Evolutionary conservation across 2,329 filamentous ascomycete species (phyloP), one percentile per base, ranked within the genome.

Genomic region (Coniochaeta ligniaria): DNA sequence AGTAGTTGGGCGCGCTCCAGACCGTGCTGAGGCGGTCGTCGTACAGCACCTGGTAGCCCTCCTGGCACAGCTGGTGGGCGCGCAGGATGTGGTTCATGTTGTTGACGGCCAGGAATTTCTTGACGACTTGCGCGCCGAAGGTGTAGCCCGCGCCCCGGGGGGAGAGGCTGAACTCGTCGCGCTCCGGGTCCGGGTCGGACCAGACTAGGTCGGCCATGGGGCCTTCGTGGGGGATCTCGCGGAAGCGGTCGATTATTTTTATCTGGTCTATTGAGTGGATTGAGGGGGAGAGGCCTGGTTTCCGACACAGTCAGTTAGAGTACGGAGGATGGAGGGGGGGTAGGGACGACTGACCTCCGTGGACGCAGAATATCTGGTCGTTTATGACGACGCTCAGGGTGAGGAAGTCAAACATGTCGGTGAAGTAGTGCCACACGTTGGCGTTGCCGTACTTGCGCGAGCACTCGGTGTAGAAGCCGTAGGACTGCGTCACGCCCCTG

Each of bases 251-350:
- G 73, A 99, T 98, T 74, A 99, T 96, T 76, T 99, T 98, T 77
- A 99, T 98, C 77, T 99, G 95, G 74, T 99, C 95, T 72, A 99
- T 97, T 52, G 91, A 96, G 76, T 99, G 95, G 72, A 99, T 98
- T 33, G 90, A 93, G 1, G 91, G 91, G 0, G 90, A 93, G 22
- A 95, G 83, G 24, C 91, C 88, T 90, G 64, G 9, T 28, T 20
- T 26, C 4, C 47, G 47, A n/a, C 35, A 36, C 17, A 43, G 57
- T 60, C 20, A 58, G 54, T 12, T 59, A 8, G 6, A n/a, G n/a
- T 5, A 6, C 38, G 2, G 14, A 36, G 47, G 16, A 26, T 33
- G 45, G 36, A 38, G 20, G 7, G 35, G 20, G 33, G 57, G 57
- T n/a, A 16, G 22, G 24, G 28, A n/a, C 20, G 11, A n/a, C 72